Evolutionary conservation across 1,139 yeast species (phyloP).

Genomic region (Geotrichum europaeum): DNA sequence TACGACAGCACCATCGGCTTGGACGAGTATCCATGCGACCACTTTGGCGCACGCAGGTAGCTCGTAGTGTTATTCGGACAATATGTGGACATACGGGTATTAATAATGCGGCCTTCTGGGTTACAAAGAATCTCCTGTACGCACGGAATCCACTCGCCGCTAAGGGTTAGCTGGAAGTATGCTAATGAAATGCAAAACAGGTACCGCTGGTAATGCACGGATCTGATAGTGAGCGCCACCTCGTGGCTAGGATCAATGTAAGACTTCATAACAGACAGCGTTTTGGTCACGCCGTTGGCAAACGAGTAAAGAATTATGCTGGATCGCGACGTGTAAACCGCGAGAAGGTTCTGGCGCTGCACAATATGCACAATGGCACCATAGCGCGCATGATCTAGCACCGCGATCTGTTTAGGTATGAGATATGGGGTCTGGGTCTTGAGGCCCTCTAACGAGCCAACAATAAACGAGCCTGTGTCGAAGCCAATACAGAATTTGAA

Average conservation of each 20-base stretch:
- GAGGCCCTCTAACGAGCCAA: constrained; percentile 12
- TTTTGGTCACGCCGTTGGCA: constrained; percentile 14
- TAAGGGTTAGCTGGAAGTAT: constrained; percentile 13
- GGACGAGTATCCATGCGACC: constrained; percentile 11
- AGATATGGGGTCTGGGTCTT: neutral
- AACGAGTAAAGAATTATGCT: constrained; percentile 15
- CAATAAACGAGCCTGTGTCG: constrained; percentile 16
- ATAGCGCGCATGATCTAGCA: constrained; percentile 7
- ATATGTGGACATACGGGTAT: constrained; percentile 17
- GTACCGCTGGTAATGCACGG: constrained; percentile 11
- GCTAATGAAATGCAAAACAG: constrained; percentile 16
- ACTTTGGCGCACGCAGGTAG: constrained; percentile 6
- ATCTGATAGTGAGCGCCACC: constrained; percentile 15
- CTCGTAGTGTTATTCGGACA: constrained; percentile 4
- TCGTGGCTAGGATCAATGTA: constrained; percentile 16
- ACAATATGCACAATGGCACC: constrained; percentile 16
- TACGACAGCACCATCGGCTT: constrained; percentile 14
- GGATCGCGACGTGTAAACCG: constrained; percentile 16
- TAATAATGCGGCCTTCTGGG: constrained; percentile 16
- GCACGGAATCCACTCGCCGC: constrained; percentile 16
- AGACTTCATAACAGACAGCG: constrained; percentile 13
- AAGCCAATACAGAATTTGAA: constrained; percentile 15
- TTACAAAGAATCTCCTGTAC: constrained; percentile 17
- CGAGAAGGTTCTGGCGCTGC: constrained; percentile 15
- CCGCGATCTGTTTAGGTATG: constrained; percentile 10